These are phyloP conservation scores for Lasiodiplodia gonubiensis DNA, from an alignment of 2,329 filamentous ascomycete species.

Conservation along the genomic window DNA sequence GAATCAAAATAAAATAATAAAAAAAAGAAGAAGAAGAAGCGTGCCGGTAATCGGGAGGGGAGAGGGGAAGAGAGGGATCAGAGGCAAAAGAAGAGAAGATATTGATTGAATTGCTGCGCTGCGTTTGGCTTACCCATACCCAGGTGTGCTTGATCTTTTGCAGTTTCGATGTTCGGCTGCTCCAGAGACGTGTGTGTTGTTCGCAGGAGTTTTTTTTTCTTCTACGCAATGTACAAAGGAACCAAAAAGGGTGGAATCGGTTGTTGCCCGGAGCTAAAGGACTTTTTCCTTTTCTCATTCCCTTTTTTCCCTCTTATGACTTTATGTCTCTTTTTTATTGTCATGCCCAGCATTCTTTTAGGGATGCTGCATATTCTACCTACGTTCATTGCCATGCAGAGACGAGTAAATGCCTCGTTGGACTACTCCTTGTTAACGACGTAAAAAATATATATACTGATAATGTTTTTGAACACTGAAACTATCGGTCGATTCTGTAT, in stretches of 20 bases:
- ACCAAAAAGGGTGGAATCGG: neutral
- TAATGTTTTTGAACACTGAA: neutral
- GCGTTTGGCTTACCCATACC: neutral
- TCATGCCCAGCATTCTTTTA: neutral
- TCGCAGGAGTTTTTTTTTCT: neutral
- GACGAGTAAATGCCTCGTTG: conserved; percentile 14
- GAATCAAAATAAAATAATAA: neutral
- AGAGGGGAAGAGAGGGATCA: neutral
- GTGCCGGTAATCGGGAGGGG: no score
- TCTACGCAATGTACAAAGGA: neutral
- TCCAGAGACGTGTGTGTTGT: neutral
- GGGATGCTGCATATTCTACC: neutral
- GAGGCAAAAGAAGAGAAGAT: neutral
- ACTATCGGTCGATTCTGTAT: neutral
- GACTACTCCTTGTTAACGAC: conserved; percentile 3
- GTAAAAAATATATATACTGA: conserved; percentile 8
- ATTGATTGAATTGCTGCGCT: neutral
- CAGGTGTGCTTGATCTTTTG: neutral
- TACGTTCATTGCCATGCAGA: neutral
- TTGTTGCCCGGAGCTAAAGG: conserved; percentile 1
- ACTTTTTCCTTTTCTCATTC: neutral
- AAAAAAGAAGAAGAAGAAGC: neutral
- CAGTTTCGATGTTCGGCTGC: neutral
- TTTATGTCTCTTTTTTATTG: neutral
- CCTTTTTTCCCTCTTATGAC: neutral